Percentiles rank a stretch among this genome's conserved stretches.
phyloP scores from a whole-genome alignment of 2,329 filamentous ascomycete species.

The Lachnellula subtilissima region DNA sequence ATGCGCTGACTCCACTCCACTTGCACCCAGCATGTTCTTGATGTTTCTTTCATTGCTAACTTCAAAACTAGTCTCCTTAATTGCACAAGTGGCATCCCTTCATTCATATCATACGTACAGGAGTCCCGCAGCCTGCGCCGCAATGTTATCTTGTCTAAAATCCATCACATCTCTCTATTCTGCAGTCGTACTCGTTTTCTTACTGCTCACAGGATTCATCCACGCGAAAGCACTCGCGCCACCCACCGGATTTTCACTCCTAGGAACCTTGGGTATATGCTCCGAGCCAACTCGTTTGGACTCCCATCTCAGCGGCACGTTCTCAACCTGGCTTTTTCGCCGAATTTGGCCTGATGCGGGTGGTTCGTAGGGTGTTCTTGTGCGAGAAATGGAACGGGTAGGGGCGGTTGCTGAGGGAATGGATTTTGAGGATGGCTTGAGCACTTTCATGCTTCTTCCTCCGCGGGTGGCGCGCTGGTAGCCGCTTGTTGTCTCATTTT shows the following conservation, averaged over 20 bases:
- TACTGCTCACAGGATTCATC: constrained; percentile 62
- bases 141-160: too few relatives aligned
- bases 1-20: too few relatives aligned
- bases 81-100: too few relatives aligned
- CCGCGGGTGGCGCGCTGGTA: constrained; percentile 67
- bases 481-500: constrained; percentile 38
- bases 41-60: too few relatives aligned
- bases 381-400: constrained; percentile 45
- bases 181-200: constrained; percentile 25
- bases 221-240: constrained; percentile 92
- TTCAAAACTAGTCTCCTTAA: too few relatives aligned
- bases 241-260: constrained; percentile 76
- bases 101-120: too few relatives aligned
- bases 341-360: constrained; percentile 45
- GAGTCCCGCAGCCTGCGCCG: too few relatives aligned
- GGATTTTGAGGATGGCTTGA: constrained; percentile 72
- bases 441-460: constrained; percentile 77
- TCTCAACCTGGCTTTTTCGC: constrained; percentile 47
- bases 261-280: constrained; percentile 37
- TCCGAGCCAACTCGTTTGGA: constrained; percentile 42
- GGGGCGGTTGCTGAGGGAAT: constrained; percentile 43
- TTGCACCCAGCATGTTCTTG: too few relatives aligned
- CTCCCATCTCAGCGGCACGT: constrained; percentile 43
- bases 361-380: constrained; percentile 50
- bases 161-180: constrained; percentile 3